These are phyloP conservation scores for Pythium brassicae DNA, from an alignment of 352 stramenopile species.

Conservation along the genomic window DNA sequence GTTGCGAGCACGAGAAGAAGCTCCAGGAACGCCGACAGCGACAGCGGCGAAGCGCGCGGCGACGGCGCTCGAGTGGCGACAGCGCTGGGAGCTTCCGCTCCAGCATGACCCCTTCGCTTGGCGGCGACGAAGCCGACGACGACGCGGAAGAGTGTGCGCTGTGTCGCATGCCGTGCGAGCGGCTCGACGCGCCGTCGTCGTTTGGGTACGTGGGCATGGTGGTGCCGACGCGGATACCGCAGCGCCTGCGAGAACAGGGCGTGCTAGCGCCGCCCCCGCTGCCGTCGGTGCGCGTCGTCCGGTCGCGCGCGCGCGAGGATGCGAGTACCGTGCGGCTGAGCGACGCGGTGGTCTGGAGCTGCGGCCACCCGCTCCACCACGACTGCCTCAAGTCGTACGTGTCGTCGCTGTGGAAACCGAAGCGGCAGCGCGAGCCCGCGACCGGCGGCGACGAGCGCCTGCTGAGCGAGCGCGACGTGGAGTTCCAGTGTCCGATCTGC, in stretches of 20 bases:
- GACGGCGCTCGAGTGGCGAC: slow-evolving; percentile 12
- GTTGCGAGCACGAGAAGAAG: slow-evolving; percentile 43
- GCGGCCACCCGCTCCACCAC: slow-evolving; percentile 66
- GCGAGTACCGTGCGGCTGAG: slow-evolving; percentile 7
- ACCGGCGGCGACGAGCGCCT: slow-evolving; percentile 54
- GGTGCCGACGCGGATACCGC: slow-evolving; percentile 44
- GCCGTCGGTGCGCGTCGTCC: slow-evolving; percentile 3
- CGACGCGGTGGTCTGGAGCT: slow-evolving; percentile 62
- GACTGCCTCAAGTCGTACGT: slow-evolving; percentile 70
- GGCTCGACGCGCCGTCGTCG: slow-evolving; percentile 26
- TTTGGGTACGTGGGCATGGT: slow-evolving; percentile 75
- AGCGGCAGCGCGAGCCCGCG: slow-evolving; percentile 34
- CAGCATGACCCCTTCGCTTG: slow-evolving; percentile 5
- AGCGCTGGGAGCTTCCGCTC: background rate
- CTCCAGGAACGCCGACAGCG: slow-evolving; percentile 24
- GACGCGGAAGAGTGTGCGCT: slow-evolving; percentile 52
- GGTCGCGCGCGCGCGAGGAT: slow-evolving; percentile 1
- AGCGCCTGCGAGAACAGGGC: slow-evolving; percentile 20
- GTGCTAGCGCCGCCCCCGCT: slow-evolving; percentile 2
- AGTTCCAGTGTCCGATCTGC: slow-evolving; percentile 80
- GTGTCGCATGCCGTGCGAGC: slow-evolving; percentile 57
- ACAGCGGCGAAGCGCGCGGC: slow-evolving; percentile 25
- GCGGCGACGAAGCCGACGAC: slow-evolving; percentile 13
- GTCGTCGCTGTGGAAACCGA: slow-evolving; percentile 60
- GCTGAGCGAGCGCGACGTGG: slow-evolving; percentile 57